Conservation (phyloP, 805 yeast species). For the Schwanniomyces vanrijiae region DNA sequence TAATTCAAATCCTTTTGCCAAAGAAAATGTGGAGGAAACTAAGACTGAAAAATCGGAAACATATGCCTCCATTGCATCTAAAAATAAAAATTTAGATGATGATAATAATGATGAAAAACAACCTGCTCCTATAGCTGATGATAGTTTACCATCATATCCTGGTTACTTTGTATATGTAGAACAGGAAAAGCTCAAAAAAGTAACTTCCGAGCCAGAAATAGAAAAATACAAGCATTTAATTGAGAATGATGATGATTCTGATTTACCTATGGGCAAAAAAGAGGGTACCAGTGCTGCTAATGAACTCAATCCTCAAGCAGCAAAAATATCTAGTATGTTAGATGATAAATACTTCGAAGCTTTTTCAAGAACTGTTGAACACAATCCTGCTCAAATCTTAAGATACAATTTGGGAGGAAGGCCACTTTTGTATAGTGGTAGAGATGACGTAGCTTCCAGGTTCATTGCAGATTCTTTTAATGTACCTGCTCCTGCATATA, state of each 20-base stretch:
- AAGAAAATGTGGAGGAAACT: conserved; percentile 21
- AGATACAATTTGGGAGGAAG: conserved; percentile 79
- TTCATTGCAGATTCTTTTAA: conserved; percentile 13
- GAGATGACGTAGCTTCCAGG: conserved; percentile 52
- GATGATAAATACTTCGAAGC: conserved; percentile 79
- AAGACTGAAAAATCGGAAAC: conserved; percentile 2
- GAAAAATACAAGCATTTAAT: conserved; percentile 49
- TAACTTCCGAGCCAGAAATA: conserved; percentile 52
- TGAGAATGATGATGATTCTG: conserved; percentile 46
- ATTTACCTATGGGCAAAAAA: conserved; percentile 16
- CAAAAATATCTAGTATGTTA: conserved; percentile 37
- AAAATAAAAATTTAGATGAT: not conserved
- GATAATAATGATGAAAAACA: not conserved
- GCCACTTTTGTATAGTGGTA: conserved; percentile 72
- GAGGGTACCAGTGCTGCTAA: conserved; percentile 6
- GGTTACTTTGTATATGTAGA: conserved; percentile 74
- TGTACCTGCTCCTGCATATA: conserved; percentile 60
- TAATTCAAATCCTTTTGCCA: conserved; percentile 17
- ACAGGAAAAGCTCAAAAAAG: conserved; percentile 60
- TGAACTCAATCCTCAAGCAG: conserved; percentile 19
- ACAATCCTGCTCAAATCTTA: conserved; percentile 83
- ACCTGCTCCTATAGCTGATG: conserved; percentile 2
- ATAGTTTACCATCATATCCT: conserved; percentile 51
- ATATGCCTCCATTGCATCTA: conserved; percentile 23
- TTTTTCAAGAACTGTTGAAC: conserved; percentile 71